Evolutionary conservation across 495 filamentous ascomycete genomes (phyloP).

Genomic region (Massariosphaeria phaeospora): DNA sequence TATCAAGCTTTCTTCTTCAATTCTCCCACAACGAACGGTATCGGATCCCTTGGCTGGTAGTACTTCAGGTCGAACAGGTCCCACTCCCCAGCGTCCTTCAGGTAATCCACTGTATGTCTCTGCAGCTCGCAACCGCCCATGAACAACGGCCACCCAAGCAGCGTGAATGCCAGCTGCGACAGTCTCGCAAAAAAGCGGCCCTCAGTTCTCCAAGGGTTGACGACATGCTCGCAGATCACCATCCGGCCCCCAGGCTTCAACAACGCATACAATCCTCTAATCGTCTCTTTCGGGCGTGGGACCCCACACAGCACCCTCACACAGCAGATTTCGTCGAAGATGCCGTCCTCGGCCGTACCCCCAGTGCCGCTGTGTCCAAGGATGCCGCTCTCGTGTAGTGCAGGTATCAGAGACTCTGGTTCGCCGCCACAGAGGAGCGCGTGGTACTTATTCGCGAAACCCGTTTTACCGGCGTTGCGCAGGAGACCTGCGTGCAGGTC

Average conservation of each 20-base stretch:
- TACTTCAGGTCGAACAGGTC: slow-evolving; percentile 27
- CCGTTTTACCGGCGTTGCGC: slow-evolving; percentile 29
- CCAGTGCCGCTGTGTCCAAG: slow-evolving; percentile 18
- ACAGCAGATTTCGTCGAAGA: slow-evolving; percentile 42
- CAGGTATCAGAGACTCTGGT: slow-evolving; percentile 33
- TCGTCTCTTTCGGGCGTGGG: slow-evolving; percentile 33
- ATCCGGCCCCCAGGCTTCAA: slow-evolving; percentile 44
- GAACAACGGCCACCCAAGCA: slow-evolving; percentile 38
- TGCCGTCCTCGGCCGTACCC: slow-evolving; percentile 17
- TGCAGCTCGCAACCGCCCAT: slow-evolving; percentile 37
- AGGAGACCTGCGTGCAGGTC: slow-evolving; percentile 36
- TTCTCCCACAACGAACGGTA: slow-evolving; percentile 32
- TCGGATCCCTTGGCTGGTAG: slow-evolving; percentile 15
- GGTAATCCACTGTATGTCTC: slow-evolving; percentile 31
- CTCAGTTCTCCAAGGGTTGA: slow-evolving; percentile 33
- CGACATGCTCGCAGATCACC: slow-evolving; percentile 43
- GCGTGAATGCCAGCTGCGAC: slow-evolving; percentile 30
- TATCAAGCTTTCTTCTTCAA: slow-evolving; percentile 21
- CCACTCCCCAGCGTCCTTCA: slow-evolving; percentile 33
- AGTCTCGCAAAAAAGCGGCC: slow-evolving; percentile 28
- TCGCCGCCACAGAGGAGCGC: slow-evolving; percentile 40
- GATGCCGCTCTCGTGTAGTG: slow-evolving; percentile 31
- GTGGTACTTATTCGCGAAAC: slow-evolving; percentile 37
- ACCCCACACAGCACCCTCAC: slow-evolving; percentile 42
- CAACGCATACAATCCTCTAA: slow-evolving; percentile 35